Base-by-base conservation (phyloP, 768 basidiomycete genomes). In the Inosperma sp. region DNA sequence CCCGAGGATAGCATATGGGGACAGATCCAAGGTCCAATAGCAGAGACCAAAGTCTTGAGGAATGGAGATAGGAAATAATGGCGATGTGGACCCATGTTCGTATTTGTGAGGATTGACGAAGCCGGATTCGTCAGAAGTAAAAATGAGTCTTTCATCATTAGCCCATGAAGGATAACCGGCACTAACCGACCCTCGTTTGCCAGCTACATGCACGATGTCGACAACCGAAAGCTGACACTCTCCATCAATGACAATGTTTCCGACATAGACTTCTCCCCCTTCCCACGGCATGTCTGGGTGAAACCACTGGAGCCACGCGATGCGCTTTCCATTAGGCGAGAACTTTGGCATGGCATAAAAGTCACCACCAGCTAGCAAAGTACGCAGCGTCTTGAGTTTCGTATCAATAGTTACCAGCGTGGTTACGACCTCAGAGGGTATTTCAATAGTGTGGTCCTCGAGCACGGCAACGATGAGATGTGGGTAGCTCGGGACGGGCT, bases 301-400 rank as follows among this genome's bases (percentile, higher is more conserved):
- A 54, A 65, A 74, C 87, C 86, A 87, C 53, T 83, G 73, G 34
- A 80, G 69, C 81, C 82, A 90, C 1, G 74, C 76, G 14, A 88
- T 57, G 46, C 69, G 72, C 29, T 63, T 68, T 1, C 84, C 86
- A 53, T 82, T 76, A 0, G 81, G 76, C 25, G 80, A 80, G 68
- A 85, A 83, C 22, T 64, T 66, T 0, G 85, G 81, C 1, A 72
- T 22, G 75, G 83, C 73, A 63, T 90, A 92, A 68, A 91, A 91
- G 60, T 89, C 86, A 4, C 80, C 79, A 5, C 83, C 86, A 0
- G 72, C 66, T 2, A 68, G 41, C 33, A 89, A 65, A 4, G 75
- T 65, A 6, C 70, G 63, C 2, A 84, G 62, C 0, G 66, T 64
- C 54, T 77, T 72, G 4, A 70, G 66, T 2, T 56, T 50, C 0